phyloP scores from a whole-genome alignment of 768 basidiomycete species.

The Kwoniella dejecticola region DNA sequence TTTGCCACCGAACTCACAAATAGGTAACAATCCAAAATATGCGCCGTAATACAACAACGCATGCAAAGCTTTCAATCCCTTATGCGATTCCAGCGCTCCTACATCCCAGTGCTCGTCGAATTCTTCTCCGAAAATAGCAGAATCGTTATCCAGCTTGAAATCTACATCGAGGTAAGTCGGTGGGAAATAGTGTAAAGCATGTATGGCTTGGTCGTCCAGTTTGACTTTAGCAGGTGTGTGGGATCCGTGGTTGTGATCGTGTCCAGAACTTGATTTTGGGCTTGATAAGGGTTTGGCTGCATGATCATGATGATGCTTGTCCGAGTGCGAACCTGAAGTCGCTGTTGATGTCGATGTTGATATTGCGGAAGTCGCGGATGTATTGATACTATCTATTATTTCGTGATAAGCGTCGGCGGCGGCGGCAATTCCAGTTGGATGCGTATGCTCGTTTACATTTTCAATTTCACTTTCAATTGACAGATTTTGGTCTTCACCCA shows the following conservation, averaged over 20 bases:
- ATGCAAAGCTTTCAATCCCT: slow-evolving; percentile 70
- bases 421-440: slow-evolving; percentile 3
- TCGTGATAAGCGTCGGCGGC: neutral
- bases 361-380: neutral
- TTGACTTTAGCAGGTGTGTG: slow-evolving; percentile 29
- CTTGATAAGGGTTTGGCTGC: neutral
- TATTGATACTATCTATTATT: neutral
- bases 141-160: slow-evolving; percentile 36
- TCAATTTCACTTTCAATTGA: neutral
- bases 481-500: no score
- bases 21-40: slow-evolving; percentile 79
- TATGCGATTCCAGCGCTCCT: slow-evolving; percentile 31
- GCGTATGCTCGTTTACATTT: slow-evolving; percentile 8
- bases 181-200: slow-evolving; percentile 35
- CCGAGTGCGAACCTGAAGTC: neutral
- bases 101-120: slow-evolving; percentile 36
- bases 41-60: slow-evolving; percentile 72
- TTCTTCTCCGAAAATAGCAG: slow-evolving; percentile 46
- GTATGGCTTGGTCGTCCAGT: slow-evolving; percentile 33
- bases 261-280: no score
- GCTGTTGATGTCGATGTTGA: slow-evolving; percentile 7
- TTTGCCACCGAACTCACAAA: slow-evolving; percentile 62
- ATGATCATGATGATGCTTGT: slow-evolving; percentile 14
- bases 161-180: slow-evolving; percentile 43
- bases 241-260: slow-evolving; percentile 28